Percentiles rank a stretch among this genome's conserved stretches.
Conservation (phyloP, 352 stramenopile species). For the Pythium aristosporum region DNA sequence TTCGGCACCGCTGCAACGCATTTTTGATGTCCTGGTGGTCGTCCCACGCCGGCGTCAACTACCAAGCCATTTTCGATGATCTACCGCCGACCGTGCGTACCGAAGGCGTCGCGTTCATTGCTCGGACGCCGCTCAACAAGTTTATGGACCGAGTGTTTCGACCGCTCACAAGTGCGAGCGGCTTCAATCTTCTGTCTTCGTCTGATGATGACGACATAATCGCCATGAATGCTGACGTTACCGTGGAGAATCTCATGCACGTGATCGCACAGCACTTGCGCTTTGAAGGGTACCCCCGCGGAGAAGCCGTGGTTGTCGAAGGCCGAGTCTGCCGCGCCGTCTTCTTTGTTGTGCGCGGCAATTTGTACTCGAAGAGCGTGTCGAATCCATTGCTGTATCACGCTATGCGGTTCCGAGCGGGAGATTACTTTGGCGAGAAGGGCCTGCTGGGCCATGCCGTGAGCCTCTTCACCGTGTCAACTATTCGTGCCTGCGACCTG, state of each 20-base stretch:
- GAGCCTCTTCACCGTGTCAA: conserved; percentile 33
- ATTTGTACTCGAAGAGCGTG: conserved; percentile 52
- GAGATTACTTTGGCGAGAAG: conserved; percentile 62
- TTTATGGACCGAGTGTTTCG: conserved; percentile 46
- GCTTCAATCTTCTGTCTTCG: neutral
- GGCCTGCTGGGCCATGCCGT: conserved; percentile 58
- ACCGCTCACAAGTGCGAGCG: conserved; percentile 29
- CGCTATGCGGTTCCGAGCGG: conserved; percentile 43
- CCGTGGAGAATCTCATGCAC: conserved; percentile 25
- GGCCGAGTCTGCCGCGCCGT: conserved; percentile 46
- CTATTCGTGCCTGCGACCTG: conserved; percentile 29
- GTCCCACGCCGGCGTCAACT: conserved; percentile 26
- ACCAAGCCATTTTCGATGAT: conserved; percentile 29
- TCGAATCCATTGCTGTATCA: conserved; percentile 57
- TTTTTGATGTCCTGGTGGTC: conserved; percentile 31
- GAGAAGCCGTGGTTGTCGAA: conserved; percentile 60
- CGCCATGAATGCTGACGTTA: conserved; percentile 15
- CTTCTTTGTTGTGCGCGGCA: conserved; percentile 68
- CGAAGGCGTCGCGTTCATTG: conserved; percentile 50
- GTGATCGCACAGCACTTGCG: conserved; percentile 48
- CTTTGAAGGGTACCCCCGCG: conserved; percentile 64
- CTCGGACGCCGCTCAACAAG: conserved; percentile 39
- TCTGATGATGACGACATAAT: conserved; percentile 15
- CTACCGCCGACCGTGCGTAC: conserved; percentile 41
- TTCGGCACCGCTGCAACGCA: conserved; percentile 21